Conservation (phyloP, 2,329 filamentous ascomycete species). For the Pseudocercospora ulei region DNA sequence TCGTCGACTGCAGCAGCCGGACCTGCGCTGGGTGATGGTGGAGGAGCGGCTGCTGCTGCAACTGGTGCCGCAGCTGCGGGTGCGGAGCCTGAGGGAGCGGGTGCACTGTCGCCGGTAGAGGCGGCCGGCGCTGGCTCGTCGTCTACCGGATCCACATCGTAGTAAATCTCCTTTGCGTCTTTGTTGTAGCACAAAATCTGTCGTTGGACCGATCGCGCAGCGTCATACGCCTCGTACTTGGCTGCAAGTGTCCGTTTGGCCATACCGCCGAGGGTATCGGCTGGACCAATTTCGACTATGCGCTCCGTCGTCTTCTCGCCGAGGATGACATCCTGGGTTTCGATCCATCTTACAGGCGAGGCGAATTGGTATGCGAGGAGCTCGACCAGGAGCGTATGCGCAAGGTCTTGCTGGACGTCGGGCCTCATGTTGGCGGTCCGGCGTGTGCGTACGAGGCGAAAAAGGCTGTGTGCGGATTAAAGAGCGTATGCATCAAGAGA, state of each 20-base stretch:
- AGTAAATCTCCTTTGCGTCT: slow-evolving; percentile 98
- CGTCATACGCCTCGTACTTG: slow-evolving; percentile 98
- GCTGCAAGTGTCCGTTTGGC: slow-evolving; percentile 88
- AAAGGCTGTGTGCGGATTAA: slow-evolving; percentile 9
- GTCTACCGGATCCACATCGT: slow-evolving; percentile 89
- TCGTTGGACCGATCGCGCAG: slow-evolving; percentile 87
- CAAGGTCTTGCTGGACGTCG: slow-evolving; percentile 98
- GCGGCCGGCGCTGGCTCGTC: slow-evolving; percentile 60
- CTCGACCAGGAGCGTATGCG: slow-evolving; percentile 95
- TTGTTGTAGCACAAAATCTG: slow-evolving; percentile 99
- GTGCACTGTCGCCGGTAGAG: slow-evolving; percentile 43
- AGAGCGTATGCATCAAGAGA: slow-evolving; percentile 19
- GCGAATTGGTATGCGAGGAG: slow-evolving; percentile 98
- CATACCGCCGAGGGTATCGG: slow-evolving; percentile 95
- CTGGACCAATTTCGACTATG: slow-evolving; percentile 93
- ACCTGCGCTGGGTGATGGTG: slow-evolving; percentile 60
- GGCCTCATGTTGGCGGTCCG: slow-evolving; percentile 61
- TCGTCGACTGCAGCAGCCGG: slow-evolving; percentile 81
- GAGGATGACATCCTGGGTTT: slow-evolving; percentile 98
- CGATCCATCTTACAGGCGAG: slow-evolving; percentile 98
- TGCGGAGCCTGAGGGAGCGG: slow-evolving; percentile 42
- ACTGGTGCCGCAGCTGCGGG: slow-evolving; percentile 44
- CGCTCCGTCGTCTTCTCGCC: slow-evolving; percentile 92
- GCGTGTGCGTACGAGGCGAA: slow-evolving; percentile 17
- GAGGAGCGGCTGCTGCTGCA: slow-evolving; percentile 45